A percentile compares a stretch with the other conserved stretches of the same genome.
Evolutionary conservation across 768 basidiomycete genomes (phyloP).

Genomic region (Coprinopsis sp.): DNA sequence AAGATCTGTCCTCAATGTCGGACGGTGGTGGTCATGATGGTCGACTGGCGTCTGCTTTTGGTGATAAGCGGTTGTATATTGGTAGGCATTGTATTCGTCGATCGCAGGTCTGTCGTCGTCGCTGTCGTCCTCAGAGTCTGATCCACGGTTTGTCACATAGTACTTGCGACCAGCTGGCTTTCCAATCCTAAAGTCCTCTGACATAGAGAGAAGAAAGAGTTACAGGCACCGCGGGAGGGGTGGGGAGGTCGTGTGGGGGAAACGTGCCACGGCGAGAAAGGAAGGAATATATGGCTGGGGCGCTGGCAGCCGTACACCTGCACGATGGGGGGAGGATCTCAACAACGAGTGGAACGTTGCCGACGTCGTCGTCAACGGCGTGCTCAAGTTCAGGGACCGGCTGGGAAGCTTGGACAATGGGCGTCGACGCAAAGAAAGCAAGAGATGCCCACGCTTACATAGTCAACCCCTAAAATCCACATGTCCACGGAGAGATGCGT

Average conservation of each 20-base stretch:
- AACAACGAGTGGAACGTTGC: neutral
- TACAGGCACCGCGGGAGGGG: constrained; percentile 6
- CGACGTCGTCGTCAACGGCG: neutral
- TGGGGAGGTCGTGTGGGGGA: neutral
- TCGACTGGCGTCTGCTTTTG: constrained; percentile 13
- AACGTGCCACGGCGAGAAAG: neutral
- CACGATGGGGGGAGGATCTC: neutral
- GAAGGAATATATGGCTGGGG: constrained; percentile 4
- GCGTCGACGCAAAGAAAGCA: constrained; percentile 11
- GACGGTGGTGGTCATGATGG: constrained; percentile 19
- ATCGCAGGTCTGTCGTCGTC: constrained; percentile 20
- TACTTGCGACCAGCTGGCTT: constrained; percentile 34
- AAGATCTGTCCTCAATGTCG: constrained; percentile 24
- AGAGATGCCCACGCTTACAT: constrained; percentile 24
- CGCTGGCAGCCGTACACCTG: neutral
- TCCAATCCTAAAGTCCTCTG: constrained; percentile 47
- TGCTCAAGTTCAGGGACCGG: constrained; percentile 8
- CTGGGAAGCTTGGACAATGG: constrained; percentile 12
- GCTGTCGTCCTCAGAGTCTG: constrained; percentile 32
- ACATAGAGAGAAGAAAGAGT: constrained; percentile 37
- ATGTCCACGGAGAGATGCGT: constrained; percentile 9
- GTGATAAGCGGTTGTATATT: constrained; percentile 8
- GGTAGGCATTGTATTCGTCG: constrained; percentile 12
- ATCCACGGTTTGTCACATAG: constrained; percentile 62
- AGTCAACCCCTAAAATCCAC: constrained; percentile 16